Percentiles rank a stretch among this genome's conserved stretches.
phyloP scores from a whole-genome alignment of 352 stramenopile genomes.

The Pythium folliculosum region DNA sequence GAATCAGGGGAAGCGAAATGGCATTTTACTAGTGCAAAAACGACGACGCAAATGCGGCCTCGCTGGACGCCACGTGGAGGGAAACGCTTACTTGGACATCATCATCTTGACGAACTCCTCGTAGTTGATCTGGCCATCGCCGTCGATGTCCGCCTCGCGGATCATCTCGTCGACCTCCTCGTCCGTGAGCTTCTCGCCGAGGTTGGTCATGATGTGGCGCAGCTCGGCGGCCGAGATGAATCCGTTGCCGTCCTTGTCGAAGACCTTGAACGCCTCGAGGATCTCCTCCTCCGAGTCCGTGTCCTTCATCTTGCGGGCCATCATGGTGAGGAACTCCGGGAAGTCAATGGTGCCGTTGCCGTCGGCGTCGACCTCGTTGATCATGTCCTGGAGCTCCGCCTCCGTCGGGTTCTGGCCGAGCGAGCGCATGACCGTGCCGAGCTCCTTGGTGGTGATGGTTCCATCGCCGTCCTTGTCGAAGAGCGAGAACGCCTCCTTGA shows the following conservation, averaged over 20 bases:
- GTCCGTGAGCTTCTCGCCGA: slow-evolving; percentile 98
- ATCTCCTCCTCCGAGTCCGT: slow-evolving; percentile 99
- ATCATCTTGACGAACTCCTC: slow-evolving; percentile 99
- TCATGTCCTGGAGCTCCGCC: slow-evolving; percentile 98
- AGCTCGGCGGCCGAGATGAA: slow-evolving; percentile 98
- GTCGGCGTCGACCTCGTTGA: slow-evolving; percentile 99
- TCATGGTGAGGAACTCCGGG: slow-evolving; percentile 99
- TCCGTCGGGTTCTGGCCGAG: slow-evolving; percentile 98
- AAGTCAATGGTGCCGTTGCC: slow-evolving; percentile 99
- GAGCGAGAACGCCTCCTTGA: slow-evolving; percentile 99
- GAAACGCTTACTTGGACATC: slow-evolving; percentile 93
- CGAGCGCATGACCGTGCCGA: slow-evolving; percentile 98
- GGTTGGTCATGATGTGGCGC: slow-evolving; percentile 99
- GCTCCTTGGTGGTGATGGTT: slow-evolving; percentile 99
- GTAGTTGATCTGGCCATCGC: slow-evolving; percentile 99
- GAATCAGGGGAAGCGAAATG: background rate
- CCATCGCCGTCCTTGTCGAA: slow-evolving; percentile 99
- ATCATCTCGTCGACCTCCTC: slow-evolving; percentile 99
- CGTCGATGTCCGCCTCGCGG: slow-evolving; percentile 98
- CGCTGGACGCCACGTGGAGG: background rate
- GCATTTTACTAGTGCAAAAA: slow-evolving; percentile 9
- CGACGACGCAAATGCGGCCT: background rate
- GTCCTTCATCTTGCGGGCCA: slow-evolving; percentile 99
- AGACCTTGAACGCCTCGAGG: slow-evolving; percentile 98
- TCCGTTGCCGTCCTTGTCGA: slow-evolving; percentile 98